Percentiles rank a stretch among this genome's conserved stretches.
These are phyloP conservation scores for Pestalotiopsis fici DNA, from an alignment of 2,329 filamentous ascomycete species.

Conservation along the genomic window DNA sequence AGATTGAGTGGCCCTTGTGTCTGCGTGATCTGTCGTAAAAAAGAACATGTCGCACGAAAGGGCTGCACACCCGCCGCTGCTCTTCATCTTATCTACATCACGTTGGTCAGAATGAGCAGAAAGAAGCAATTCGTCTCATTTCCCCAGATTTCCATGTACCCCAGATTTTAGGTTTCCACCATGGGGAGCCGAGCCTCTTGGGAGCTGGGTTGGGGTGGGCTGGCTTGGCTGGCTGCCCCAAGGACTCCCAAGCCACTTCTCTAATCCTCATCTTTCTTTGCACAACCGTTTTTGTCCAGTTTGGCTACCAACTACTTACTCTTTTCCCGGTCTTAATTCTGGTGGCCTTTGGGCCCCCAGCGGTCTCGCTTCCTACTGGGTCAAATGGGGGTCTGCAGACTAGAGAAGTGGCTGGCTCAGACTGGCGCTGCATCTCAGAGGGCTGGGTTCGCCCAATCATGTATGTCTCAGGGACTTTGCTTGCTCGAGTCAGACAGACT, in stretches of 20 bases:
- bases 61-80: not conserved
- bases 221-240: not conserved
- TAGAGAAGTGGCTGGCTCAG: not conserved
- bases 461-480: not conserved
- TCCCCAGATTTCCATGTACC: conserved; percentile 1
- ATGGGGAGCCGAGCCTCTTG: not conserved
- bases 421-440: not conserved
- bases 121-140: not conserved
- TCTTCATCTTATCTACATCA: not conserved
- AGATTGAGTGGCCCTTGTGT: no score
- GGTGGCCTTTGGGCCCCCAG: no score
- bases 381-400: no score
- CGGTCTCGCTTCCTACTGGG: no score
- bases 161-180: conserved; percentile 6
- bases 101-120: not conserved
- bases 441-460: not conserved
- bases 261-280: no score
- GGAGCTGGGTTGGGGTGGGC: no score
- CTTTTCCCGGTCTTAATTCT: no score
- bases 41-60: no score
- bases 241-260: no score
- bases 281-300: no score
- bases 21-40: no score
- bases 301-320: no score
- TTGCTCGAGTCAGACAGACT: not conserved